phyloP scores from a whole-genome alignment of 2,329 filamentous ascomycete species.

The Colletotrichum chrysophilum region DNA sequence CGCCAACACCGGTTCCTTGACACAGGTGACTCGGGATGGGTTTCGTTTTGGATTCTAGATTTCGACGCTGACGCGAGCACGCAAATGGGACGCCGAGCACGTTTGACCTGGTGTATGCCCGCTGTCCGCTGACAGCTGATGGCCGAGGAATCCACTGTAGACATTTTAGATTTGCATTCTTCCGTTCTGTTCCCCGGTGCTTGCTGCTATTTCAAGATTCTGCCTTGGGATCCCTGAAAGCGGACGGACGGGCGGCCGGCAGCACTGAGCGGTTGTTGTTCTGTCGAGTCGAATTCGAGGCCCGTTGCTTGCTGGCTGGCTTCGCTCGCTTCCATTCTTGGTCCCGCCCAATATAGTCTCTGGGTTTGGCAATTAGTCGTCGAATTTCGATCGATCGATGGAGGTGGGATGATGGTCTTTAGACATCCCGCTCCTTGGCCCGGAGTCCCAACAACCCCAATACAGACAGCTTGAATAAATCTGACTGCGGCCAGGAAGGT shows the following conservation, averaged over 20 bases:
- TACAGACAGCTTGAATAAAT: neutral
- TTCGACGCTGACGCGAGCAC: slow-evolving; percentile 20
- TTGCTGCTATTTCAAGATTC: slow-evolving; percentile 15
- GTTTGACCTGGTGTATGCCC: slow-evolving; percentile 6
- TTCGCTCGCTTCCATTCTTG: neutral
- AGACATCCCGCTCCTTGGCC: neutral
- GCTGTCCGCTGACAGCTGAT: slow-evolving; percentile 4
- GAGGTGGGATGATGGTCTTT: neutral
- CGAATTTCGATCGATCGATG: slow-evolving; percentile 17
- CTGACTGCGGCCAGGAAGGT: neutral
- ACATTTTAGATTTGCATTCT: neutral
- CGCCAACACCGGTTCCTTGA: neutral
- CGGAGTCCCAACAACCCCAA: neutral
- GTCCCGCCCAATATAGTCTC: neutral
- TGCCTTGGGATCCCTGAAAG: slow-evolving; percentile 2
- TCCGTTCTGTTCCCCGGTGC: neutral
- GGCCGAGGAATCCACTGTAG: slow-evolving; percentile 13
- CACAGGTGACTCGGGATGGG: slow-evolving; percentile 20
- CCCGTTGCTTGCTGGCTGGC: neutral
- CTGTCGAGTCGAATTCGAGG: neutral
- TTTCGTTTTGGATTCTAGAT: slow-evolving; percentile 24
- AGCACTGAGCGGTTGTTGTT: neutral
- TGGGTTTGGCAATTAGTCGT: neutral
- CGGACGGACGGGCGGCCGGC: neutral
- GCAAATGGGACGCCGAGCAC: slow-evolving; percentile 16